Base-by-base conservation (phyloP, 805 yeast genomes). In the Suhomyces sp. region DNA sequence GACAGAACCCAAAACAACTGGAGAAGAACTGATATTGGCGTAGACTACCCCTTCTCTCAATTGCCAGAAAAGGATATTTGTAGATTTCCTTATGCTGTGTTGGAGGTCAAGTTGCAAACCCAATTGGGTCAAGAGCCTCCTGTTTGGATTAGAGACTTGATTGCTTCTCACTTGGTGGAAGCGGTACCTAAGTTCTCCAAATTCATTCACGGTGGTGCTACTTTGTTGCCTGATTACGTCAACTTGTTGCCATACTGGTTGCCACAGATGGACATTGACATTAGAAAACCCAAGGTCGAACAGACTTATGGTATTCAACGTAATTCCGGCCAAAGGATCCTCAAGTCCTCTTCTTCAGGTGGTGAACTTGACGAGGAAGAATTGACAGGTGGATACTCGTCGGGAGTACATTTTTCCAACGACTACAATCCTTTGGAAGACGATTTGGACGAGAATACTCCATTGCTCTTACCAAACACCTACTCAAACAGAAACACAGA, bases 81-180 rank as follows among this genome's bases (percentile, higher is more conserved):
- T 66, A 80, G 97, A 63, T 94, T 94, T 74, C 99, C 99, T 4
- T 94, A 94, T 70, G 99, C 99, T 1, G 97, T 94, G 42, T 78
- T 94, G 61, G 99, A 94, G 76, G 99, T 94, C 54, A 94, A 94
- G 73, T 80, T 94, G 58, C 99, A 94, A 73, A 94, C 99, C 3
- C 98, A 94, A 76, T 66, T 94, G 73, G 99, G 99, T 52, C 99
- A 94, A 73, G 99, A 94, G 71, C 99, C 99, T 27, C 99, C 99
- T 8, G 86, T 82, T 56, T 94, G 99, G 99, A 96, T 94, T 47
- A 82, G 94, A 60, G 97, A 93, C 59, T 80, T 94, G 69, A 92
- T 93, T 35, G 76, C 92, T 0, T 87, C 96, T 27, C 99, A 94
- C 70, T 78, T 94, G 49, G 99, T 94, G 42, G 99, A 94, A 72